Conservation (phyloP, 225 moss, liverwort and hornwort genomes). For the Asterella californica region DNA sequence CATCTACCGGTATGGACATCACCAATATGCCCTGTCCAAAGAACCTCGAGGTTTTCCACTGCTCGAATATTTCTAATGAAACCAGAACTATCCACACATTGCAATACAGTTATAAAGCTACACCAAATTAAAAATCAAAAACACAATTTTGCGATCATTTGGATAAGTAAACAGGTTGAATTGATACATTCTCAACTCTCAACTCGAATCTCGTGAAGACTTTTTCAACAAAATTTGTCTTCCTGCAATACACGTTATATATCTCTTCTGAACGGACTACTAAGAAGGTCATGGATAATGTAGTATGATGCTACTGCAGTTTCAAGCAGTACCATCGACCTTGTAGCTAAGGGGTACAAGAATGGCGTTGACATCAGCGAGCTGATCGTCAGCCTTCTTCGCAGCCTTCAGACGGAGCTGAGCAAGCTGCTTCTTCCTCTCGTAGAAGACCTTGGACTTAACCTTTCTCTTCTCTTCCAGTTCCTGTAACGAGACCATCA, state of each 20-base stretch:
- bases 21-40: too few species aligned
- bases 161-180: too few species aligned
- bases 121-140: too few species aligned
- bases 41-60: too few species aligned
- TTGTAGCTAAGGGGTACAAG: constrained; percentile 73
- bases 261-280: background rate
- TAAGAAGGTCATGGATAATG: background rate
- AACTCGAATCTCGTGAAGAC: constrained; percentile 6
- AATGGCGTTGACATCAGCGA: constrained; percentile 53
- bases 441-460: constrained; percentile 91
- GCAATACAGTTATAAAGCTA: too few species aligned
- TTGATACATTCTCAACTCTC: constrained; percentile 3
- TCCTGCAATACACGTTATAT: background rate
- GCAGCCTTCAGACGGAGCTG: constrained; percentile 80
- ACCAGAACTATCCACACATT: too few species aligned
- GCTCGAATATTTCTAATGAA: too few species aligned
- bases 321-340: constrained; percentile 23
- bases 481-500: constrained; percentile 43
- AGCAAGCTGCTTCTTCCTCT: constrained; percentile 90
- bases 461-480: constrained; percentile 88
- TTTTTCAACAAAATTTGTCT: constrained; percentile 16
- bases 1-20: too few species aligned
- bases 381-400: constrained; percentile 65
- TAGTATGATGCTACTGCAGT: background rate
- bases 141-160: too few species aligned